Percentiles rank a stretch among this genome's conserved stretches.
Conservation (phyloP, 257 asterid genomes). For the Apocynum venetum region DNA sequence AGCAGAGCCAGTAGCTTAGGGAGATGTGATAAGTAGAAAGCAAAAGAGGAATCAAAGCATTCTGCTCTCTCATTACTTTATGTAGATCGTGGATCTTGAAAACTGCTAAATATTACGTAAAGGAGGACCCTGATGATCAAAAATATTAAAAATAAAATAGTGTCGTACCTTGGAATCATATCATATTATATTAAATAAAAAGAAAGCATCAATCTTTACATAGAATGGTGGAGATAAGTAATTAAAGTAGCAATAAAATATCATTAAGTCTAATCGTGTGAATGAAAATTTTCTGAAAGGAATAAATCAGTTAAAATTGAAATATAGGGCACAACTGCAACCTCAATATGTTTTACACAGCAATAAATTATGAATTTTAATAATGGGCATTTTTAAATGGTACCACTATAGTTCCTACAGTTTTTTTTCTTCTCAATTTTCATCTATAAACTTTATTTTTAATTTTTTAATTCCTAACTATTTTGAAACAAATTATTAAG, state of each 20-base stretch:
- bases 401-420: too few species aligned
- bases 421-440: too few species aligned
- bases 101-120: slow-evolving; percentile 19
- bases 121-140: slow-evolving; percentile 1
- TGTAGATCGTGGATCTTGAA: slow-evolving; percentile 1
- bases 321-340: background rate
- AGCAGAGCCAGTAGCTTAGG: slow-evolving; percentile 14
- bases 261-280: too few species aligned
- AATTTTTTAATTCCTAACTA: too few species aligned
- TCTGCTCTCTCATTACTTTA: slow-evolving; percentile 19
- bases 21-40: slow-evolving; percentile 18
- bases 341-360: background rate
- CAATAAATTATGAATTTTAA: too few species aligned
- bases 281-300: background rate
- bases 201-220: slow-evolving; percentile 9
- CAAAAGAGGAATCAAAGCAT: slow-evolving; percentile 38
- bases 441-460: too few species aligned
- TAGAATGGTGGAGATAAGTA: too few species aligned
- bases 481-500: too few species aligned
- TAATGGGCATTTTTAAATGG: too few species aligned
- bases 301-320: background rate
- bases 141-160: background rate
- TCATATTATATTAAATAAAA: slow-evolving; percentile 4
- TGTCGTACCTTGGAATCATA: slow-evolving; percentile 34
- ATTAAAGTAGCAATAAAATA: background rate